phyloP scores from a whole-genome alignment of 2,329 filamentous ascomycete genomes.

The Alternaria brassicicola region DNA sequence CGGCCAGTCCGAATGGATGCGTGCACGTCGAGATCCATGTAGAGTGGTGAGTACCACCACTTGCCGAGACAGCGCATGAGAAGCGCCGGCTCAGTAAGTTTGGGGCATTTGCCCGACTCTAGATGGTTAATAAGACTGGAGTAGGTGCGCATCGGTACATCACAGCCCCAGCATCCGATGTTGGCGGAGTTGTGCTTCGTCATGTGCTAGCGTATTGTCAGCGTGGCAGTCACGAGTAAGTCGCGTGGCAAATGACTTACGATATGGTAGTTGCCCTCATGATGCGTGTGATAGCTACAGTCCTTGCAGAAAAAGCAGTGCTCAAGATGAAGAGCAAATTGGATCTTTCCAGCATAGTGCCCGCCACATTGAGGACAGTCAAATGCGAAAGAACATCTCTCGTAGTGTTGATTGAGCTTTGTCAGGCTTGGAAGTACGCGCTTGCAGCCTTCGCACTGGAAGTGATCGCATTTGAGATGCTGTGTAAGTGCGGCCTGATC shows the following conservation, averaged over 20 bases:
- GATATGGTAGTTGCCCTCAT: conserved; percentile 29
- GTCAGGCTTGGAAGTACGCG: conserved; percentile 35
- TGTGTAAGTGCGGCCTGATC: conserved; percentile 22
- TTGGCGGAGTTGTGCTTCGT: conserved; percentile 29
- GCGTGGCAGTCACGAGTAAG: neutral
- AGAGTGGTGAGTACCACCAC: conserved; percentile 44
- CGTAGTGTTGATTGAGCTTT: conserved; percentile 35
- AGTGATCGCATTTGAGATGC: conserved; percentile 40
- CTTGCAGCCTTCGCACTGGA: conserved; percentile 40
- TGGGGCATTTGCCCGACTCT: conserved; percentile 69
- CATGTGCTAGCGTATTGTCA: conserved; percentile 33
- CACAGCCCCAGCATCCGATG: conserved; percentile 38
- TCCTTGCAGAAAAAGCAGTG: conserved; percentile 33
- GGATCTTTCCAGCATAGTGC: conserved; percentile 25
- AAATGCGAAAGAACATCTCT: conserved; percentile 26
- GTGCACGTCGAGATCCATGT: conserved; percentile 46
- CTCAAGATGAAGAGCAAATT: conserved; percentile 28
- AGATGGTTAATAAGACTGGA: conserved; percentile 41
- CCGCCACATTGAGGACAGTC: conserved; percentile 28
- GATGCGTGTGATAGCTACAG: conserved; percentile 28
- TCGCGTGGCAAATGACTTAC: conserved; percentile 20
- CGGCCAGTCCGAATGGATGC: conserved; percentile 37
- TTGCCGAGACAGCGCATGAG: conserved; percentile 34
- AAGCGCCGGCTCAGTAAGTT: conserved; percentile 63
- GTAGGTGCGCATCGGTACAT: conserved; percentile 28